A percentile compares a stretch with the other conserved stretches of the same genome.
These are phyloP conservation scores for Coelastrella sp. DNA, from an alignment of 139 green algal genomes.

Conservation along the genomic window DNA sequence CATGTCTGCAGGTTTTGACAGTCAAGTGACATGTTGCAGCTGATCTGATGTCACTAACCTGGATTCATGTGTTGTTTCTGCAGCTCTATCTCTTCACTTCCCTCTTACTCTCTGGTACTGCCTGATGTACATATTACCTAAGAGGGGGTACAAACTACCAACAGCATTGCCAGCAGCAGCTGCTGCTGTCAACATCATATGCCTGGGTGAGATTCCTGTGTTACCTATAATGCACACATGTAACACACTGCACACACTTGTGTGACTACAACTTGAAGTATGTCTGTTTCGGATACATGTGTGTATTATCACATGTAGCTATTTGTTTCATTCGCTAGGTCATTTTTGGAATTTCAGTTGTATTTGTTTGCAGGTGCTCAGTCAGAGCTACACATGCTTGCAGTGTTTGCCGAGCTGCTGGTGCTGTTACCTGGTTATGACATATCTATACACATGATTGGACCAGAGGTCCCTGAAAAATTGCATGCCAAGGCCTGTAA, in stretches of 20 bases:
- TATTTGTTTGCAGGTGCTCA: background rate
- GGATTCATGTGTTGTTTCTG: background rate
- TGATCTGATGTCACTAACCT: background rate
- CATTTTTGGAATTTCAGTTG: background rate
- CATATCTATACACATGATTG: slow-evolving; percentile 26
- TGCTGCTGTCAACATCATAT: background rate
- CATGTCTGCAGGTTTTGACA: too few relatives aligned
- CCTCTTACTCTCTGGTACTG: slow-evolving; percentile 34
- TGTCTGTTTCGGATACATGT: background rate
- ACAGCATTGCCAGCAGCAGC: too few relatives aligned
- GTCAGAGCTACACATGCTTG: slow-evolving; percentile 22
- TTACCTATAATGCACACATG: too few relatives aligned
- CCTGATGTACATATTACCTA: slow-evolving; percentile 19
- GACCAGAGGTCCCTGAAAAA: slow-evolving; percentile 35
- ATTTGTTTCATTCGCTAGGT: too few relatives aligned
- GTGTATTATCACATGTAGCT: background rate
- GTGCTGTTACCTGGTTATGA: slow-evolving; percentile 19
- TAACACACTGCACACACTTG: too few relatives aligned
- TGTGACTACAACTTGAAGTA: too few relatives aligned
- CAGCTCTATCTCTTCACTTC: slow-evolving; percentile 36
- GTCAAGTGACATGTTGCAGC: too few relatives aligned
- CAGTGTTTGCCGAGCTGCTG: slow-evolving; percentile 16
- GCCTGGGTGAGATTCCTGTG: slow-evolving; percentile 42
- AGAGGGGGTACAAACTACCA: slow-evolving; percentile 7
- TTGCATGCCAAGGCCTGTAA: slow-evolving; percentile 13